Percentiles rank a stretch among this genome's conserved stretches.
These are phyloP conservation scores for Plasmodium vinckei DNA, from an alignment of 169 alveolate genomes.

Conservation along the genomic window DNA sequence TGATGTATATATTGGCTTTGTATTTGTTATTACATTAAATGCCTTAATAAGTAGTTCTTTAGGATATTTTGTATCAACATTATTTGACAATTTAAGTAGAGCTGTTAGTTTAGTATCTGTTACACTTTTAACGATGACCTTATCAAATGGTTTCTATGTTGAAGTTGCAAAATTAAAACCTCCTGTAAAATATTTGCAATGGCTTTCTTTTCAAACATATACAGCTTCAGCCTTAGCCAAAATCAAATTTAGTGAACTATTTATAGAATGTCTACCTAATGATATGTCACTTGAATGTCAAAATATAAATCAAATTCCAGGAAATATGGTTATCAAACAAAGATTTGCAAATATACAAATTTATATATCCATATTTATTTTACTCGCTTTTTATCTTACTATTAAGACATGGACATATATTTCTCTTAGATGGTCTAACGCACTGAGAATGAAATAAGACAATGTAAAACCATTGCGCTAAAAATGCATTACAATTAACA, in stretches of 20 bases:
- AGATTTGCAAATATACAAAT: conserved; percentile 48
- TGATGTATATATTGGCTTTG: conserved; percentile 30
- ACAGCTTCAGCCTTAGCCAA: conserved; percentile 64
- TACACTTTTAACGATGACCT: conserved; percentile 54
- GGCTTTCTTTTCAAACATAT: conserved; percentile 70
- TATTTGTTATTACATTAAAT: conserved; percentile 25
- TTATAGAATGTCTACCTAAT: conserved; percentile 41
- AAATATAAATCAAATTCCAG: conserved; percentile 20
- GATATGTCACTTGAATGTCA: conserved; percentile 13
- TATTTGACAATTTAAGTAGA: conserved; percentile 55
- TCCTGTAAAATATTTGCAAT: conserved; percentile 58
- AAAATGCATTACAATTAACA: too few species aligned
- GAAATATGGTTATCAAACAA: conserved; percentile 24
- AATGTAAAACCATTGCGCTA: too few species aligned
- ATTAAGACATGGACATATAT: conserved; percentile 33
- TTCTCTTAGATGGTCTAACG: conserved; percentile 59
- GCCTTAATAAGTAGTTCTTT: conserved; percentile 57
- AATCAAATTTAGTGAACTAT: conserved; percentile 33
- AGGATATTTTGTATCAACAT: conserved; percentile 62
- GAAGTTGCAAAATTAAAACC: conserved; percentile 37
- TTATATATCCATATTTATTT: conserved; percentile 14
- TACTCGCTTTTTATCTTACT: conserved; percentile 18
- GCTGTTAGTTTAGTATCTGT: conserved; percentile 66
- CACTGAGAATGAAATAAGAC: conserved; percentile 27
- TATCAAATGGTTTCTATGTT: conserved; percentile 53